Conservation (phyloP, 2,329 filamentous ascomycete genomes). For the Pseudopyrenochaeta lycopersici region DNA sequence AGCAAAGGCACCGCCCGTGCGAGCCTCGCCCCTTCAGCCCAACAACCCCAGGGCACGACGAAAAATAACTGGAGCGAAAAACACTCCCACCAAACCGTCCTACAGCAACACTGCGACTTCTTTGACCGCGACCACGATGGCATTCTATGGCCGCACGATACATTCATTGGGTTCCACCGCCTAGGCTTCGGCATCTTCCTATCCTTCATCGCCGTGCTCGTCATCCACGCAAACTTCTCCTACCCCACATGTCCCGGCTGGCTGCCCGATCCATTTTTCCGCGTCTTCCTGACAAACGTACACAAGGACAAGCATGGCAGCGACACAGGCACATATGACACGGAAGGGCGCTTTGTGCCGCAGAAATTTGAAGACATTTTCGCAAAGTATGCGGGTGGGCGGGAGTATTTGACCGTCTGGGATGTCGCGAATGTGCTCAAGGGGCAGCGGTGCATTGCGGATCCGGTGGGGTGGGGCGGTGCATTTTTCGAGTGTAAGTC, state of each 20-base stretch:
- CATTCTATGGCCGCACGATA: conserved; percentile 64
- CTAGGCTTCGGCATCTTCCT: conserved; percentile 58
- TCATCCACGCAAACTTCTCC: conserved; percentile 61
- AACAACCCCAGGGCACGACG: conserved; percentile 54
- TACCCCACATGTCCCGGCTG: conserved; percentile 57
- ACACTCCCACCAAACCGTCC: conserved; percentile 54
- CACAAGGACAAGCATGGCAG: conserved; percentile 57
- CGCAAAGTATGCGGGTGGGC: conserved; percentile 53
- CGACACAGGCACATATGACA: conserved; percentile 55
- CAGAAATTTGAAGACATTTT: conserved; percentile 61
- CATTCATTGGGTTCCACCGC: conserved; percentile 57
- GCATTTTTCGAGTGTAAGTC: conserved; percentile 55
- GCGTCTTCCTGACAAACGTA: conserved; percentile 52
- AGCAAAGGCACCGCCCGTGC: conserved; percentile 51
- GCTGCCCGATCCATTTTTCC: conserved; percentile 57
- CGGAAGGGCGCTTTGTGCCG: conserved; percentile 56
- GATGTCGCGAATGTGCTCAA: conserved; percentile 52
- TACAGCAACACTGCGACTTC: conserved; percentile 64
- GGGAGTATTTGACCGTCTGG: conserved; percentile 49
- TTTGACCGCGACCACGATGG: conserved; percentile 63
- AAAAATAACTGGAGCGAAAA: conserved; percentile 48
- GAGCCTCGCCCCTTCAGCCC: conserved; percentile 52
- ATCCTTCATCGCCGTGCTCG: conserved; percentile 53
- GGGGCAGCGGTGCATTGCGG: conserved; percentile 52
- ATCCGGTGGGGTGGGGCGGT: conserved; percentile 58